Base-by-base conservation (phyloP, 2,329 filamentous ascomycete genomes). In the Metarhizium sp. region DNA sequence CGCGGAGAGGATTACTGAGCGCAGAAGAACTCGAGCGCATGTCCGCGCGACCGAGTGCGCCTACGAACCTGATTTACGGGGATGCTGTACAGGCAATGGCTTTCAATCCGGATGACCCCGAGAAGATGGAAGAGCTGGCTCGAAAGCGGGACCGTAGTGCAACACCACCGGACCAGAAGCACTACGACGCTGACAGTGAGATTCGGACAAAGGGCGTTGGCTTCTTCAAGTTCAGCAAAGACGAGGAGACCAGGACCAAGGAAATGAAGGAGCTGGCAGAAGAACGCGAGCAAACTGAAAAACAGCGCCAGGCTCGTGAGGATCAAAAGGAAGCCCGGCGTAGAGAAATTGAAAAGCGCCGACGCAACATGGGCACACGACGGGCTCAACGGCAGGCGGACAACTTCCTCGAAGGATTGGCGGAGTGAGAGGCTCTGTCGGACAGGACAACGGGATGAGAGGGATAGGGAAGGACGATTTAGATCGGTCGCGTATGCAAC, bases 121-220 rank as follows among this genome's bases (percentile, higher is more conserved):
- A 80, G 55, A 79, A 85, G 63, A 96, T 96, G 90, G 86, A 85
- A 54, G 80, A 84, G 55, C 73, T 96, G 34, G 91, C 91, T 2
- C 76, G 79, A 59, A 89, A 88, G 71, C 80, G 91, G 50, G 91
- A 96, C 72, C 80, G 85, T 55, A 87, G 84, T 62, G 77, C 85
- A 52, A 96, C 92, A 51, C 90, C 92, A 53, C 92, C 91, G 6
- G 82, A 85, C 7, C 82, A 86, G 62, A 78, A 79, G 64, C 92
- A 97, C 72, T 99, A 97, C 71, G 88, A 96, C 68, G 90, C 90
- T 1, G 81, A 82, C 58, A 80, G 79, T 58, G 94, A 99, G 77
- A 84, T 96, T 51, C 78, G 94, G 58, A 90, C 84, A 48, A 92
- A 94, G 64, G 94, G 94, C 4, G 89, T 88, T 0, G 94, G 89